Percentiles rank a stretch among this genome's conserved stretches.
These are phyloP conservation scores for Yamadazyma membranifaciens DNA, from an alignment of 1,139 yeast species.

Conservation along the genomic window DNA sequence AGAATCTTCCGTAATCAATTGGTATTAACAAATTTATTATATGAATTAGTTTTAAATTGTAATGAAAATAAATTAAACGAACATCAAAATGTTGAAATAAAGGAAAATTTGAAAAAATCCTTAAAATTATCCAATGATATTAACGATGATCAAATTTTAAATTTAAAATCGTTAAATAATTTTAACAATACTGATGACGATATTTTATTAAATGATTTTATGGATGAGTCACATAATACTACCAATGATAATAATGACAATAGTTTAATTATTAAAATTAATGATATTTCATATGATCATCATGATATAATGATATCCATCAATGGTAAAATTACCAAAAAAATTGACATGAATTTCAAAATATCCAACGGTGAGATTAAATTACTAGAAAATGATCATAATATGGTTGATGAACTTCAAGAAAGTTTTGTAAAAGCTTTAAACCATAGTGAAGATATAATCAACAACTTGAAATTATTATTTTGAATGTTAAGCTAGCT, in stretches of 20 bases:
- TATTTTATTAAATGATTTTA: conserved; percentile 13
- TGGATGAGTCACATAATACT: conserved; percentile 10
- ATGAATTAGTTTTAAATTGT: conserved; percentile 7
- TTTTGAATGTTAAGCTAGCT: no score
- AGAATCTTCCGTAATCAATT: conserved; percentile 33
- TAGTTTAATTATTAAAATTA: conserved; percentile 22
- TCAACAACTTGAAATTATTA: no score
- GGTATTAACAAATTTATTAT: conserved; percentile 25
- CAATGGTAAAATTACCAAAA: conserved; percentile 19
- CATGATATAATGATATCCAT: conserved; percentile 25
- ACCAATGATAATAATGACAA: conserved; percentile 4
- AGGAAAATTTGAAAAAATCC: conserved; percentile 33
- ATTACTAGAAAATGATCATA: conserved; percentile 13
- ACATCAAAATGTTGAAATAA: conserved; percentile 18
- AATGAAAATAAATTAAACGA: conserved; percentile 13
- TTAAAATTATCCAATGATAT: conserved; percentile 37
- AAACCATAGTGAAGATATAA: conserved; percentile 33
- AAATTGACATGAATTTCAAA: conserved; percentile 20
- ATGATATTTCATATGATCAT: conserved; percentile 23
- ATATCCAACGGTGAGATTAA: conserved; percentile 32
- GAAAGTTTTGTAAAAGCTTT: conserved; percentile 24
- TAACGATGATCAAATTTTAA: conserved; percentile 40
- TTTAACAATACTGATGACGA: conserved; percentile 4
- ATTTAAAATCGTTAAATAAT: conserved; percentile 30
- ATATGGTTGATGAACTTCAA: conserved; percentile 28